phyloP scores from a whole-genome alignment of 2,329 filamentous ascomycete genomes.

The Cryphonectria parasitica region DNA sequence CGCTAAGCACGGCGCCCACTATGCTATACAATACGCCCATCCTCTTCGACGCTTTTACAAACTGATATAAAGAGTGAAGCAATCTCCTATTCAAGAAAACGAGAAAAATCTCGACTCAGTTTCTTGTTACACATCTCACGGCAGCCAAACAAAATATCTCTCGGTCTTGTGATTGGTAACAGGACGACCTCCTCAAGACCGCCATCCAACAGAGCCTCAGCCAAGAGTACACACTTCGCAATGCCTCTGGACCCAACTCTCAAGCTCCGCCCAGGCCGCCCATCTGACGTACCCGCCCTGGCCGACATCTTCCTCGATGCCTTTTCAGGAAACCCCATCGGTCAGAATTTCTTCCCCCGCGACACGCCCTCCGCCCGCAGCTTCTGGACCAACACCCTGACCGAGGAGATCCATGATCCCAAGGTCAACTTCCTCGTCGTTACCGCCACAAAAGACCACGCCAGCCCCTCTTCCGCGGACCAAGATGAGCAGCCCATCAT shows the following conservation, averaged over 20 bases:
- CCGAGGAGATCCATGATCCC: conserved; percentile 46
- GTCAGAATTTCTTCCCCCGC: conserved; percentile 43
- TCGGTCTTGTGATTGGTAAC: not conserved
- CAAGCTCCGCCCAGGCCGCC: conserved; percentile 44
- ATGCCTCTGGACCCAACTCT: conserved; percentile 24
- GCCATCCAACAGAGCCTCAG: no score
- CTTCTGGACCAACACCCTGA: conserved; percentile 43
- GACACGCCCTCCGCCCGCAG: conserved; percentile 32
- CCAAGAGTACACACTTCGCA: not conserved
- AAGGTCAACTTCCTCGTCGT: conserved; percentile 46
- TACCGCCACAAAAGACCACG: conserved; percentile 9
- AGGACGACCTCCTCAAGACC: not conserved
- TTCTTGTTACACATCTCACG: not conserved
- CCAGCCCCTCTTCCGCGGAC: conserved; percentile 32
- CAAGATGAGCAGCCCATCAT: conserved; percentile 41
- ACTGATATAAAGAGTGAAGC: not conserved
- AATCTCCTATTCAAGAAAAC: not conserved
- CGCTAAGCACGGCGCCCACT: not conserved
- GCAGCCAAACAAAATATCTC: not conserved
- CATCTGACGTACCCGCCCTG: conserved; percentile 46
- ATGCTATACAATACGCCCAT: no score
- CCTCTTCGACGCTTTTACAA: not conserved
- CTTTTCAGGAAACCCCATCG: conserved; percentile 46
- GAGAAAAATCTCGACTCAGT: not conserved
- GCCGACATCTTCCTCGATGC: conserved; percentile 49